Evolutionary conservation across 2,329 filamentous ascomycete species (phyloP), one percentile per base, ranked within the genome.

Genomic region (Trichoderma sp.): DNA sequence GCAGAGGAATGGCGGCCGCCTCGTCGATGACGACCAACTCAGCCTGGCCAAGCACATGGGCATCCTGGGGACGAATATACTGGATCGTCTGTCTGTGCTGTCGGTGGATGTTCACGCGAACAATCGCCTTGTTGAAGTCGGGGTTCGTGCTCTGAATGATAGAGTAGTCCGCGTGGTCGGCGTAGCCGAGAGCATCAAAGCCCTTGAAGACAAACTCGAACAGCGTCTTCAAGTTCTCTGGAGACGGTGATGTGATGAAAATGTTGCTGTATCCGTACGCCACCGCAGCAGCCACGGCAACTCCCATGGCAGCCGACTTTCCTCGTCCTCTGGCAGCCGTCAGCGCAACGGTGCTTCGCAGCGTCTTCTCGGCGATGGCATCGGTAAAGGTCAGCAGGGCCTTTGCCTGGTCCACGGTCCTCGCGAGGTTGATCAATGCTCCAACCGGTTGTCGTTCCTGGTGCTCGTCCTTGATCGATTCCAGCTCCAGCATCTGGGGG

Each of bases 141-240:
- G 95, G 94, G 77, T 99, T 97, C 3, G 94, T 98, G 1, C 93
- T 97, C 74, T 99, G 95, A 65, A 98, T 93, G 70, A 99, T 98
- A 62, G 93, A 96, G 79, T 99, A 99, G 75, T 99, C 95, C 71
- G 93, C 88, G 74, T 99, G 95, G 72, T 99, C 95, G 69, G 93
- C 87, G 74, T 99, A 99, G 39, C 90, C 91, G 30, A 99, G 83
- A 12, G 93, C 91, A 75, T 99, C 95, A 72, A 99, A 99, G 0
- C 93, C 95, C 77, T 97, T 98, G 83, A 99, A 97, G 19, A 99
- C 87, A 73, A 99, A 99, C 73, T 99, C 93, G 75, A 99, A 99
- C 7, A 99, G 83, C 0, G 95, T 99, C 81, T 98, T 99, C 83
- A 99, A 83, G 79, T 99, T 99, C 79, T 99, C 96, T 0, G 95